These are phyloP conservation scores for Nicotiana undulata DNA, from an alignment of 257 asterid genomes.

Conservation along the genomic window DNA sequence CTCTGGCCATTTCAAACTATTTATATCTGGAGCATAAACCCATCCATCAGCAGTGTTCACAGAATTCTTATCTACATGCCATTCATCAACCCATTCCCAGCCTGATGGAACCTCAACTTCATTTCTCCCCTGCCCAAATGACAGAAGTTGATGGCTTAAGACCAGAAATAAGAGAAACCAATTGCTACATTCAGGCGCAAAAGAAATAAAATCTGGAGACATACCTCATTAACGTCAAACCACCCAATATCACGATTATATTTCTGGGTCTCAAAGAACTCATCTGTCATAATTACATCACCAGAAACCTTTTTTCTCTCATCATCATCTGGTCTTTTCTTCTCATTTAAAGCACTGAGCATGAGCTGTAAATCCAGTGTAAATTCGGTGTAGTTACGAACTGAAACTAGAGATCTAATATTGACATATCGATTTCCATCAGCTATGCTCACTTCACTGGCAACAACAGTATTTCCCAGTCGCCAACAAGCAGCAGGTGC, in stretches of 20 bases:
- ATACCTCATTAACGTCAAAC: constrained; percentile 58
- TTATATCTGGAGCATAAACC: constrained; percentile 80
- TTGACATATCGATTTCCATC: constrained; percentile 71
- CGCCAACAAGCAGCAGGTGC: constrained; percentile 95
- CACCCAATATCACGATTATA: constrained; percentile 52
- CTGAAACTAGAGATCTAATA: constrained; percentile 82
- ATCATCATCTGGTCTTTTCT: constrained; percentile 21
- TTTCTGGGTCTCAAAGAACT: constrained; percentile 67
- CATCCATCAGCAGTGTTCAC: constrained; percentile 77
- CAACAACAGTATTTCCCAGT: constrained; percentile 70
- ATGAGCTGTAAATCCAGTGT: constrained; percentile 64
- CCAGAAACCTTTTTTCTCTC: constrained; percentile 23
- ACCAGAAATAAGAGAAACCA: not conserved
- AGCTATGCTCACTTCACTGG: constrained; percentile 77
- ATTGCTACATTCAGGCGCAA: not conserved
- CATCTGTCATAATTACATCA: constrained; percentile 40
- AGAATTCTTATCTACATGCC: constrained; percentile 68
- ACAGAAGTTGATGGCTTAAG: constrained; percentile 5
- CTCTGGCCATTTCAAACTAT: constrained; percentile 77
- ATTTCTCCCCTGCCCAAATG: constrained; percentile 43
- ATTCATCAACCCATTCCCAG: constrained; percentile 83
- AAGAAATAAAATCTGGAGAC: constrained; percentile 4
- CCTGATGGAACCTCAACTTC: constrained; percentile 66
- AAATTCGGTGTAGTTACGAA: constrained; percentile 66
- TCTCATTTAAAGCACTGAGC: constrained; percentile 35